A percentile compares a stretch with the other conserved stretches of the same genome.
These are phyloP conservation scores for Furcasterigmium sp. DNA, from an alignment of 2,329 filamentous ascomycete genomes.

Conservation along the genomic window DNA sequence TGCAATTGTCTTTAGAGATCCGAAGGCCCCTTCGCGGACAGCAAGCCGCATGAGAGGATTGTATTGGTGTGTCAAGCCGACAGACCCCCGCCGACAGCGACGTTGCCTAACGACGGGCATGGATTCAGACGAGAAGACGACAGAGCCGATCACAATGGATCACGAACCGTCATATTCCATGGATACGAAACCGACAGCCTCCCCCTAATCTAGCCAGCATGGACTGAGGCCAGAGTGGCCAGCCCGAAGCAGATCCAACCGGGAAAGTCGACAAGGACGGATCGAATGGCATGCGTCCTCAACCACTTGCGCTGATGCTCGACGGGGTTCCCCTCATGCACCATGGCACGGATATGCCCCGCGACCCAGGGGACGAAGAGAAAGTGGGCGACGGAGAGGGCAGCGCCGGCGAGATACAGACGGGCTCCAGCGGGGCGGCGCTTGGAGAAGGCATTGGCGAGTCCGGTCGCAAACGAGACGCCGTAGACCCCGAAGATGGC, in stretches of 20 bases:
- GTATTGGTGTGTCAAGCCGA: too few relatives aligned
- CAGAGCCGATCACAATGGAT: too few relatives aligned
- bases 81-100: too few relatives aligned
- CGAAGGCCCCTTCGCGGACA: too few relatives aligned
- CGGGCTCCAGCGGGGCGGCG: conserved; percentile 9
- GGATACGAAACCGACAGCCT: too few relatives aligned
- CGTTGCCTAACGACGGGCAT: too few relatives aligned
- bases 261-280: conserved; percentile 20
- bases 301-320: conserved; percentile 21
- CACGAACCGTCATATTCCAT: too few relatives aligned
- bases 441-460: conserved; percentile 18
- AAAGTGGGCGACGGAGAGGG: conserved; percentile 22
- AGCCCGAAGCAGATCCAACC: conserved; percentile 23
- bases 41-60: too few relatives aligned
- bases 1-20: too few relatives aligned
- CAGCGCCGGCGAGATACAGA: conserved; percentile 23
- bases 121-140: too few relatives aligned
- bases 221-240: conserved; percentile 18
- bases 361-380: conserved; percentile 23
- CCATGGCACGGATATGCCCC: conserved; percentile 19
- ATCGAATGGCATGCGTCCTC: conserved; percentile 19
- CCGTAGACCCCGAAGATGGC: conserved; percentile 19
- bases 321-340: conserved; percentile 15
- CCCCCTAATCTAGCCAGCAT: conserved; percentile 9
- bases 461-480: conserved; percentile 17